Percentiles rank a stretch among this genome's conserved stretches.
phyloP scores from a whole-genome alignment of 2,329 filamentous ascomycete genomes.

The Meredithiella fracta region DNA sequence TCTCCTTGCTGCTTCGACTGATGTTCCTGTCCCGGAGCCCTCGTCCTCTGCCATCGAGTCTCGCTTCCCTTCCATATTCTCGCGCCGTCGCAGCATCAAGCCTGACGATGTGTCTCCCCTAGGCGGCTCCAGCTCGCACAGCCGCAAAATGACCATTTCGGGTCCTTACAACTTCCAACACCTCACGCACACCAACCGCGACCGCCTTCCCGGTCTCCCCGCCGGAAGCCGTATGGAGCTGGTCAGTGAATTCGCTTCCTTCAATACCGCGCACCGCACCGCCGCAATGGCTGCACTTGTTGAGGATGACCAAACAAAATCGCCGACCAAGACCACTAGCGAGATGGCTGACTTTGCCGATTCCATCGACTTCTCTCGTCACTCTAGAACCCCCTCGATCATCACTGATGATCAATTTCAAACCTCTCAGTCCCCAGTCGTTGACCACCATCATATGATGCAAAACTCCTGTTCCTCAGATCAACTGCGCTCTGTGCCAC shows the following conservation, averaged over 20 bases:
- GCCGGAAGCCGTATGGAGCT: slow-evolving; percentile 26
- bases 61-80: slow-evolving; percentile 32
- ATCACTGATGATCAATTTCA: neutral
- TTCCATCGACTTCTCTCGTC: slow-evolving; percentile 14
- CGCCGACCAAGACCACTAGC: slow-evolving; percentile 16
- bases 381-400: slow-evolving; percentile 12
- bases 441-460: slow-evolving; percentile 23
- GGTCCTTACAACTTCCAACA: slow-evolving; percentile 52
- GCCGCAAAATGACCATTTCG: slow-evolving; percentile 35
- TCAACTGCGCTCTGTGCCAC: slow-evolving; percentile 30
- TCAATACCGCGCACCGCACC: slow-evolving; percentile 12
- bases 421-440: slow-evolving; percentile 13
- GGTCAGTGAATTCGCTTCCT: slow-evolving; percentile 25
- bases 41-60: slow-evolving; percentile 4
- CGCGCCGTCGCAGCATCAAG: slow-evolving; percentile 23
- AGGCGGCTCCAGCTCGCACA: slow-evolving; percentile 15
- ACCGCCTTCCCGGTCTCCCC: slow-evolving; percentile 28
- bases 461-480: slow-evolving; percentile 34
- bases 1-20: neutral
- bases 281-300: slow-evolving; percentile 8
- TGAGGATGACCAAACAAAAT: slow-evolving; percentile 11
- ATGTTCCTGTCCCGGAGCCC: neutral
- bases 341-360: slow-evolving; percentile 11
- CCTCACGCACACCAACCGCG: slow-evolving; percentile 39
- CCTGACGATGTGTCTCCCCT: slow-evolving; percentile 4